Base-by-base conservation (phyloP, 2,329 filamentous ascomycete genomes). In the Ascochyta rabiei region DNA sequence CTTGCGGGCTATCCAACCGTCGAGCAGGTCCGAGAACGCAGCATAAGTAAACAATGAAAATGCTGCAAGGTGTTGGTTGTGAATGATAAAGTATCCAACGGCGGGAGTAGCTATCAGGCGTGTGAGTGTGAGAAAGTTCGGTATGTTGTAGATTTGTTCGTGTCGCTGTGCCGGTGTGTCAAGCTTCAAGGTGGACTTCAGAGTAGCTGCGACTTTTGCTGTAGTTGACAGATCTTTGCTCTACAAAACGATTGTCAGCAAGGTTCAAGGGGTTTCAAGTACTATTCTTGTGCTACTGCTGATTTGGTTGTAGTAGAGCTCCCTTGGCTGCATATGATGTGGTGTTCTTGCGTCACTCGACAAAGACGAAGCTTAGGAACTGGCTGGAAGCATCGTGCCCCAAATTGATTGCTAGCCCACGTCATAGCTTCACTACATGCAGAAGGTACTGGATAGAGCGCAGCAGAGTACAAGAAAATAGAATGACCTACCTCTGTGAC, bases 121-220 rank as follows among this genome's bases (percentile, higher is more conserved):
- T 2, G 91, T 90, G 63, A 93, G 87, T 1, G 95, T 99, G 48
- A 99, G 83, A 58, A 96, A 82, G 73, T 99, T 99, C 35, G 95
- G 95, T n/a, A 99, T 72, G 31, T 91, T 99, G 79, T 96, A 97
- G 70, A 99, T 96, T 71, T 99, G 92, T 77, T 99, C 95, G 60
- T 64, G 56, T 18, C 48, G 52, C 18, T 55, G 52, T 31, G 46
- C 23, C n/a, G 52, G 46, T 26, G 46, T 55, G 19, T 68, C 61
- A 43, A 73, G 58, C 44, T 67, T 70, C 24, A 55, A n/a, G 9
- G 46, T 70, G 8, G 69, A 62, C 34, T 70, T 71, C 7, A 74
- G 54, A 21, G 69, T 69, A 56, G 62, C 51, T 16, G 67, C 59
- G 13, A 71, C 60, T 39, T 60, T 67, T 30, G 66, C 47, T 18